Base-by-base conservation (phyloP, 2,329 filamentous ascomycete genomes). In the Xylaria digitata region DNA sequence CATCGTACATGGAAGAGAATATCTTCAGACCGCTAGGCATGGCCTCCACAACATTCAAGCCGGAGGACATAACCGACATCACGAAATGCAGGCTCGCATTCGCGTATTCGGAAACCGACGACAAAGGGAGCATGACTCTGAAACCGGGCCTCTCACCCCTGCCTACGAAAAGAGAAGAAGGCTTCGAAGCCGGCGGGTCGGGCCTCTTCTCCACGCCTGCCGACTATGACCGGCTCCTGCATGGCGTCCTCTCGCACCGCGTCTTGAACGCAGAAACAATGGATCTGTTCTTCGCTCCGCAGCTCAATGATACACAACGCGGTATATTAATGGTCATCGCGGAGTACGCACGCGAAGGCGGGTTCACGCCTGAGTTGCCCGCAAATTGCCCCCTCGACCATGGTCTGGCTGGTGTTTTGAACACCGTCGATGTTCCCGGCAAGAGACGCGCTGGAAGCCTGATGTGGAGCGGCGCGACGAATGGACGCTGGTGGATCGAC, bases 391-490 rank as follows among this genome's bases (percentile, higher is more conserved):
- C 34, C 34, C 34, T 37, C 34, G 8, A 37, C 34, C 34, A 37
- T 37, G 34, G 34, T 8, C 6, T 37, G 6, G 34, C 34, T 37
- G 34, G 34, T 11, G 6, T 37, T 3, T 42, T 63, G 34, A 57
- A 58, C 8, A 11, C 34, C 11, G 32, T 4, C 1, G 54, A 58
- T 53, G 13, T 52, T 1, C 45, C 46, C 3, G 54, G 46, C 2
- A 63, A 58, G 43, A 37, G 61, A 6, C 15, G 23, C 15, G 34
- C 40, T 30, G 40, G 59, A 17, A 62, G 59, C 26, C 15, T 62
- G 19, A 46, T 54, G n/a, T 49, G 59, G 40, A 62, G 49, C 26
- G 50, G 50, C 7, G 52, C 42, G 49, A 52, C 40, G 37, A 62
- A 62, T 34, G 32, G 49, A 6, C 49, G 19, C 9, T 55, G 17